A percentile compares a stretch with the other conserved stretches of the same genome.
Conservation (phyloP, 495 filamentous ascomycete genomes). For the Daldinia bambusicola region DNA sequence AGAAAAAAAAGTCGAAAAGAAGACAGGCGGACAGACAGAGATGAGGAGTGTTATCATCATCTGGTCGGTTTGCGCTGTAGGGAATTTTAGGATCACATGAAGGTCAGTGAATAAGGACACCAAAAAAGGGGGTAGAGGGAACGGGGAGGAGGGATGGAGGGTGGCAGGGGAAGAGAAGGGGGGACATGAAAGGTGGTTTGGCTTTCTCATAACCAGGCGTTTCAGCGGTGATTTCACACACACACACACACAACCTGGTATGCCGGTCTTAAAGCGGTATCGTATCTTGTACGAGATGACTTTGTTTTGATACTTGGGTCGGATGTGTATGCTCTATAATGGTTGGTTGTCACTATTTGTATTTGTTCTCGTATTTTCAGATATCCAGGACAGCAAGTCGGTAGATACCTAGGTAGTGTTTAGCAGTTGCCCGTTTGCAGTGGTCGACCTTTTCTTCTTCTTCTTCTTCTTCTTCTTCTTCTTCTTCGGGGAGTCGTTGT, state of each 20-base stretch:
- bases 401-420: neutral
- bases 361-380: slow-evolving; percentile 9
- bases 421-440: neutral
- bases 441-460: neutral
- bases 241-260: neutral
- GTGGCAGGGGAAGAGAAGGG: neutral
- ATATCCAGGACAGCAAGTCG: slow-evolving; percentile 7
- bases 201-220: neutral
- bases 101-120: neutral
- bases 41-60: neutral
- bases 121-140: too few species aligned
- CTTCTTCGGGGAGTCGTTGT: slow-evolving; percentile 10
- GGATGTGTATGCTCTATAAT: slow-evolving; percentile 2
- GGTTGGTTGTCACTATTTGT: neutral
- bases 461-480: neutral
- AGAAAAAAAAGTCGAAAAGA: too few species aligned
- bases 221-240: neutral
- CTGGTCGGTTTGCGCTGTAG: neutral
- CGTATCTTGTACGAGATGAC: neutral
- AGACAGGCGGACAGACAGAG: neutral
- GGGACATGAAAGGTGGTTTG: neutral
- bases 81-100: neutral
- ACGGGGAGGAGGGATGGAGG: too few species aligned
- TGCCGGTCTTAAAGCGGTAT: neutral
- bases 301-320: neutral